Base-by-base conservation (phyloP, 2,329 filamentous ascomycete genomes). In the Helotiales sp. region DNA sequence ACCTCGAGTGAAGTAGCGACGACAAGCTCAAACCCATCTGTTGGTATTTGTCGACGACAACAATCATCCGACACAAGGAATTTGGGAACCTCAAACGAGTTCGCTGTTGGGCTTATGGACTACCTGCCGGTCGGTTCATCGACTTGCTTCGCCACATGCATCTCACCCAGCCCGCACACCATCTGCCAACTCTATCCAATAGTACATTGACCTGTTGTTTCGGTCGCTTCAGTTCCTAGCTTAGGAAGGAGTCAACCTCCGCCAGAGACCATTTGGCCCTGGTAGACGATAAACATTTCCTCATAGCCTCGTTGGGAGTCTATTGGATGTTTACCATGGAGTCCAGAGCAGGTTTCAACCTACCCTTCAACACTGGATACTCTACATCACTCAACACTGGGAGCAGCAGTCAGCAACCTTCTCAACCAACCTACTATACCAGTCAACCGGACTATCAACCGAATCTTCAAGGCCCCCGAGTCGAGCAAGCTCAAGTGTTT, bases 191-290 rank as follows among this genome's bases (percentile, higher is more conserved):
- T n/a, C n/a, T n/a, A n/a, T n/a, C n/a, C n/a, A n/a, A n/a, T n/a
- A n/a, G n/a, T n/a, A n/a, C n/a, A n/a, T n/a, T n/a, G n/a, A n/a
- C n/a, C n/a, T n/a, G n/a, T n/a, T n/a, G n/a, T n/a, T n/a, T n/a
- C n/a, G n/a, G n/a, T n/a, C n/a, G n/a, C n/a, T n/a, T n/a, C n/a
- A n/a, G n/a, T n/a, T n/a, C n/a, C n/a, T n/a, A n/a, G n/a, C n/a
- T n/a, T n/a, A n/a, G n/a, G n/a, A n/a, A 48, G 60, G 56, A 62
- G 61, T 8, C 57, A 58, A 49, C 65, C 55, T 27, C 65, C 62
- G 30, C 46, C 67, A 27, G 64, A 65, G 47, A 67, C 66, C 19
- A 66, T 63, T 47, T 69, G 65, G 65, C 65, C 60, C 24, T 67
- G 65, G 56, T 58, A 51, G 63, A 64, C 22, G 60, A 66, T 3